Evolutionary conservation across 1,284 basidiomycete genomes (phyloP), one percentile per base, ranked within the genome.

Genomic region (Austroboletus rostrupii): DNA sequence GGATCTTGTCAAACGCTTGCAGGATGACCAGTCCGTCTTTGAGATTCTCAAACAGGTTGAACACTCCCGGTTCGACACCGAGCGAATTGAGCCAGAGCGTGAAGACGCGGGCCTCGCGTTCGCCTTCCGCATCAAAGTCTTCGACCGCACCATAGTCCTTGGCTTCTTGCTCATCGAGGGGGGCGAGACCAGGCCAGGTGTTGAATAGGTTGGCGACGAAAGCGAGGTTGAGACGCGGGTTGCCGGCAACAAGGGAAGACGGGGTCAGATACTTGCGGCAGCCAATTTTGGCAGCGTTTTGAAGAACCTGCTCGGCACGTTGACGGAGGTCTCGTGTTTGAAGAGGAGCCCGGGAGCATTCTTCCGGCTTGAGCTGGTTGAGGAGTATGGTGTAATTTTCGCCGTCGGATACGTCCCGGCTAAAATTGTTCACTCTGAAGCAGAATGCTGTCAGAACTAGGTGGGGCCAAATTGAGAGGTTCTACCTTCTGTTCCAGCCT

Each of bases 191-290:
- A 0, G 96, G 96, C 74, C 92, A 88, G 2, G 92, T 98, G 78
- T 99, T 99, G 83, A 99, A 99, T 48, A 99, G 80, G 70, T 97
- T 95, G 43, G 97, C 96, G 49, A 98, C 96, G 68, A 98, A 99
- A 5, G 97, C 96, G 53, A 99, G 86, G 72, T 99, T 99, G 43
- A 99, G 80, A 65, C 96, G 94, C n/a, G 94, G 94, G 69, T 99
- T 99, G 17, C 97, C 96, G 5, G 92, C 75, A 20, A 97, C 81
- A 58, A 99, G 85, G 16, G 95, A 90, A 20, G 91, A 87, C 1
- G 92, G 84, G 0, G 96, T 96, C 29, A 99, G 79, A 75, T 97
- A 99, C 67, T 97, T 97, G 57, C 95, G 81, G 73, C 96, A 98
- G 21, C 91, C 92, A 58, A 99, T 98, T 47, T 77, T 79, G 55